Base-by-base conservation (phyloP, 1,139 yeast genomes). In the Neolecta irregularis region DNA sequence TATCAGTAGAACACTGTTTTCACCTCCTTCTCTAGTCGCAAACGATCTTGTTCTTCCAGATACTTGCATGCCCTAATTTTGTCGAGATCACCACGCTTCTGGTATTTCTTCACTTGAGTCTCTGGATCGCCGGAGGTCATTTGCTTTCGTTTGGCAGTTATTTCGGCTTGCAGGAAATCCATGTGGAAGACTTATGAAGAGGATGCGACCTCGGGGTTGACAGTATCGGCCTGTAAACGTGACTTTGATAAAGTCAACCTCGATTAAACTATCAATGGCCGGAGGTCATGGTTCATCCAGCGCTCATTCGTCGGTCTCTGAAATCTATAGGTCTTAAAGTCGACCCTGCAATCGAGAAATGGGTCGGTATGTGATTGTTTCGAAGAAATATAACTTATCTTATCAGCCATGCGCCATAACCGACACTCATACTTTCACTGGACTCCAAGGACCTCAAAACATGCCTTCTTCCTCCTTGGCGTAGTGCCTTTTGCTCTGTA, bases 21-120 rank as follows among this genome's bases (percentile, higher is more conserved):
- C 6, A 42, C 43, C 13, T 43, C 49, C 6, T 41, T 44, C 33
- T 42, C 45, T 32, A 37, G 32, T 12, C 48, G 50, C 18, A 42
- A 46, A 19, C 47, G 44, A 21, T 57, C 55, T 26, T 49, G 46
- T 18, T 53, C 48, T 8, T 56, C 42, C 24, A 39, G 30, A 24
- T 46, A 43, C 31, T 40, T 39, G 9, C 41, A 41, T 33, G 42
- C 42, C 12, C 48, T 42, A 12, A 39, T 44, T 20, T 44, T 42
- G 30, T 47, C 53, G 19, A 46, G 25, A 15, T 51, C 53, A 2
- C 46, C 42, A 13, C 49, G 45, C 18, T 45, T 41, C 15, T 42
- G 32, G 35, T 39, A 45, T 32, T 43, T 41, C 26, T 43, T 38
- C 20, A 40, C 39, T 5, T 29, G 12, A 4, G 24, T 26, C 11